phyloP scores from a whole-genome alignment of 2,329 filamentous ascomycete species.

The Ophiostoma himal-ulmi region DNA sequence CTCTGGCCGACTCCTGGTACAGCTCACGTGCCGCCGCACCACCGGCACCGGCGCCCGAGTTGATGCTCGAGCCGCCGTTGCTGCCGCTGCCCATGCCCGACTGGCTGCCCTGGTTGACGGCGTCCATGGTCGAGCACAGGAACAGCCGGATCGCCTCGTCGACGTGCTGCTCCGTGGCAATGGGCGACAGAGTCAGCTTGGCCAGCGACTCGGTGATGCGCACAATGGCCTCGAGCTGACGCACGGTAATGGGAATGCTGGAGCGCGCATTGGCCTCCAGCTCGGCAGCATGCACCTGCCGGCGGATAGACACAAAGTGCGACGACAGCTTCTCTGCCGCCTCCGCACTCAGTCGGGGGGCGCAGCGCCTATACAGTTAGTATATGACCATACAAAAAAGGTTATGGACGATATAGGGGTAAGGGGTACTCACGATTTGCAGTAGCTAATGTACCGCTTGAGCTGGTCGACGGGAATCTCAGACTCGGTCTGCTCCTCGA shows the following conservation, averaged over 20 bases:
- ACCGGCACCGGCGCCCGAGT: constrained; percentile 32
- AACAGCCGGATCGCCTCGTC: constrained; percentile 97
- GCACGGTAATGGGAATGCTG: constrained; percentile 94
- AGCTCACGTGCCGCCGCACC: constrained; percentile 79
- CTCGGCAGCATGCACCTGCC: constrained; percentile 88
- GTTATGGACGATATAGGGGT: too few species aligned
- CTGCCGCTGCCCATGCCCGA: constrained; percentile 17
- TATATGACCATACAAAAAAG: background rate
- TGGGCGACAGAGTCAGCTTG: constrained; percentile 77
- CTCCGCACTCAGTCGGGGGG: constrained; percentile 81
- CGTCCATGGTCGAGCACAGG: constrained; percentile 95
- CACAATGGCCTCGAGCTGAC: constrained; percentile 93
- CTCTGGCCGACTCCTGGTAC: constrained; percentile 78
- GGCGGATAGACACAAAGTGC: constrained; percentile 92
- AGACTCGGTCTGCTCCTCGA: constrained; percentile 75
- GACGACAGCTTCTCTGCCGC: constrained; percentile 94
- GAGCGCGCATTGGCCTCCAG: constrained; percentile 83
- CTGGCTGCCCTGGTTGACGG: constrained; percentile 75
- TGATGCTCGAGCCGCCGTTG: constrained; percentile 39
- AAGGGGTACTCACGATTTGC: constrained; percentile 57
- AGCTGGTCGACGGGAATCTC: constrained; percentile 95
- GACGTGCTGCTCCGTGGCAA: constrained; percentile 86
- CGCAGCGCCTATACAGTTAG: constrained; percentile 54
- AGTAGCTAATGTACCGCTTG: constrained; percentile 95
- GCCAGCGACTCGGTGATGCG: constrained; percentile 95